Evolutionary conservation across 176 grass and related monocot species (phyloP).

Genomic region (Cenchrus americanus): DNA sequence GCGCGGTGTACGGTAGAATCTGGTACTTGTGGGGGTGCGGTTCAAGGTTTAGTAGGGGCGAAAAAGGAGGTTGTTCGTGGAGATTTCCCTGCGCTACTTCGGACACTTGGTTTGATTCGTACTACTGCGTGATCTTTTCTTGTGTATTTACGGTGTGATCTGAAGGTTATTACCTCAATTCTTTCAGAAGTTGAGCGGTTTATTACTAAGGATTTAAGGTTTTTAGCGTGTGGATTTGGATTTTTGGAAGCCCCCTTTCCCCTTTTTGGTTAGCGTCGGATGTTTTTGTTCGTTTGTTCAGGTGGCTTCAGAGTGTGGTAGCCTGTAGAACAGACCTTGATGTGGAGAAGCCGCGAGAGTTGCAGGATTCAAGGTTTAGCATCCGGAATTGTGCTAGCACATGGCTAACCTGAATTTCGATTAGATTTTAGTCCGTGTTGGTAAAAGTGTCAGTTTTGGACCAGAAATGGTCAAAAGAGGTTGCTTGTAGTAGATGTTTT

Average conservation of each 20-base stretch:
- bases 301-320: neutral
- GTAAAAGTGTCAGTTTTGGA: neutral
- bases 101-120: slow-evolving; percentile 13
- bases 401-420: slow-evolving; percentile 13
- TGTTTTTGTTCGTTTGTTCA: neutral
- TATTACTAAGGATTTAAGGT: slow-evolving; percentile 1
- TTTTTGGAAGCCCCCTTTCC: neutral
- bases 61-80: neutral
- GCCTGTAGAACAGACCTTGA: neutral
- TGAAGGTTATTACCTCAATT: neutral
- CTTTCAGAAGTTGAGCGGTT: neutral
- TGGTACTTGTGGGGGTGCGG: neutral
- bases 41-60: neutral
- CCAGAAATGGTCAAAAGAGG: neutral
- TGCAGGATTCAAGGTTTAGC: neutral
- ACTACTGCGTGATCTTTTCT: neutral
- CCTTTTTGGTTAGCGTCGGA: neutral
- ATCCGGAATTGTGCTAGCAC: neutral
- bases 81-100: neutral
- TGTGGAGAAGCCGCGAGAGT: neutral
- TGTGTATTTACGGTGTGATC: slow-evolving; percentile 39
- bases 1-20: neutral
- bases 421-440: neutral
- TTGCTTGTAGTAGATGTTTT: neutral
- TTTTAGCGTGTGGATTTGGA: neutral